phyloP scores from a whole-genome alignment of 2,329 filamentous ascomycete genomes.

The Hymenoscyphus albidus region DNA sequence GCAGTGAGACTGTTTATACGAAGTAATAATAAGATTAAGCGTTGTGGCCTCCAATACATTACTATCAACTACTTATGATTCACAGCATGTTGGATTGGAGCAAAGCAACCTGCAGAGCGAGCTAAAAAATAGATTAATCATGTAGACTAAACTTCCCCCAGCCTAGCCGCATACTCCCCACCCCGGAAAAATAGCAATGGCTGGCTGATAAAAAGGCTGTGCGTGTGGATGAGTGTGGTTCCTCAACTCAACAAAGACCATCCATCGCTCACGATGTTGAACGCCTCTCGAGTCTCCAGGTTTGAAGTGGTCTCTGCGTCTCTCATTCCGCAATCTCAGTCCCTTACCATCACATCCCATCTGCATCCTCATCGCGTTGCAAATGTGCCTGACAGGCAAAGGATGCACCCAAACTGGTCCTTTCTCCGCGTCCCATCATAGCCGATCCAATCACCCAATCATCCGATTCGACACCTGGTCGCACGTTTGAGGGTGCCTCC shows the following conservation, averaged over 20 bases:
- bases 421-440: slow-evolving; percentile 1
- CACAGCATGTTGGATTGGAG: neutral
- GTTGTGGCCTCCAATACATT: too few relatives aligned
- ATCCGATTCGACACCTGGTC: neutral
- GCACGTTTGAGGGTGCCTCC: neutral
- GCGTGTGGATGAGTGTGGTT: neutral
- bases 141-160: neutral
- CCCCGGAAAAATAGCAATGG: neutral
- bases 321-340: neutral
- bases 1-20: too few relatives aligned
- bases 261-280: neutral
- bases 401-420: neutral
- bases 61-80: neutral
- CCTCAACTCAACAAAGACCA: neutral
- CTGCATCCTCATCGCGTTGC: neutral
- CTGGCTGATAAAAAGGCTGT: neutral
- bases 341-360: neutral
- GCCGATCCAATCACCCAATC: neutral
- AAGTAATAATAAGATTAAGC: too few relatives aligned
- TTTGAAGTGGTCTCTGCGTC: neutral
- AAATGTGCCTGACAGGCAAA: neutral
- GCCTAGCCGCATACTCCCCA: neutral
- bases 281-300: neutral
- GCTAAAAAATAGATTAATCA: neutral
- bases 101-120: neutral